A percentile compares a stretch with the other conserved stretches of the same genome.
phyloP scores from a whole-genome alignment of 768 basidiomycete genomes.

The Gymnopilus dilepis region DNA sequence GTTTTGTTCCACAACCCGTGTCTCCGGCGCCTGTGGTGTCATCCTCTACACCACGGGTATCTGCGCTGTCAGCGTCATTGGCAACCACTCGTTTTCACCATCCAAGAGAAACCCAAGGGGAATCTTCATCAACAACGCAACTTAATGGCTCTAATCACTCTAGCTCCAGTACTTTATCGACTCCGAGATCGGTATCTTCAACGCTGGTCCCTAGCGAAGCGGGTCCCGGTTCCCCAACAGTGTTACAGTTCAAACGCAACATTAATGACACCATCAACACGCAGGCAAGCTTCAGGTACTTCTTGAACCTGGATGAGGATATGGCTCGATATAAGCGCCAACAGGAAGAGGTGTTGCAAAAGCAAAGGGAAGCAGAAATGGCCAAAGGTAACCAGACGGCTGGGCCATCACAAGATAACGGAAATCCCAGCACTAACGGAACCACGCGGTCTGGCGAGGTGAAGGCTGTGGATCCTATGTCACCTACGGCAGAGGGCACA shows the following conservation, averaged over 20 bases:
- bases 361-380: constrained; percentile 18
- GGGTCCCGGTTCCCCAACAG: constrained; percentile 36
- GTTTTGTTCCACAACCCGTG: constrained; percentile 59
- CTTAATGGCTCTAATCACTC: constrained; percentile 30
- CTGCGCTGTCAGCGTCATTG: constrained; percentile 75
- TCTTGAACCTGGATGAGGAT: constrained; percentile 49
- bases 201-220: constrained; percentile 36
- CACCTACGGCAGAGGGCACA: constrained; percentile 23
- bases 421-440: constrained; percentile 23
- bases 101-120: constrained; percentile 40
- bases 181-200: constrained; percentile 38
- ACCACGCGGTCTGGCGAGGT: constrained; percentile 26
- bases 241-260: constrained; percentile 47
- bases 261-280: constrained; percentile 48
- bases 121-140: constrained; percentile 22
- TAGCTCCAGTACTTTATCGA: constrained; percentile 27
- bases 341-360: constrained; percentile 27
- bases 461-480: constrained; percentile 20
- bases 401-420: constrained; percentile 25
- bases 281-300: constrained; percentile 50
- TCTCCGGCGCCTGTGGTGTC: constrained; percentile 42
- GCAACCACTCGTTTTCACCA: constrained; percentile 63
- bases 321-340: constrained; percentile 39
- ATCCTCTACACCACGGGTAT: constrained; percentile 48
- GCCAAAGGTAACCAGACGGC: constrained; percentile 24